Evolutionary conservation across 192 early-diverging fungal genomes (phyloP).

Genomic region (Entrophospora sp.): DNA sequence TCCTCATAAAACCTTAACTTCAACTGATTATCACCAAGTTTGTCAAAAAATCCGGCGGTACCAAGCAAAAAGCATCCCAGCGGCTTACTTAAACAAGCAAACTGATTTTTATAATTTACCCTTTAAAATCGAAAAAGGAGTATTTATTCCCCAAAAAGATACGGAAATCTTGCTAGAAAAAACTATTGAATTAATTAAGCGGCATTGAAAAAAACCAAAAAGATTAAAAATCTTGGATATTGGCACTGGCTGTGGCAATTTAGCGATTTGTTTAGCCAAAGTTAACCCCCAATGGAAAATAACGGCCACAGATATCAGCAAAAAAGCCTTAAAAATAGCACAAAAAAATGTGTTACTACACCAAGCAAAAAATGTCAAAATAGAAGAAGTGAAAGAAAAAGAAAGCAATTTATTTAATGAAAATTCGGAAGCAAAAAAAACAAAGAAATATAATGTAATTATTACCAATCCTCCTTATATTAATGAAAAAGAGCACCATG

Average conservation of each 20-base stretch:
- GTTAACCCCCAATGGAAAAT: not conserved
- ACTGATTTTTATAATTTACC: not conserved
- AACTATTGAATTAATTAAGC: not conserved
- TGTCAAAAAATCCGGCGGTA: not conserved
- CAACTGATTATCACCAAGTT: not conserved
- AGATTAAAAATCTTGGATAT: not conserved
- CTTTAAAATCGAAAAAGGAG: not conserved
- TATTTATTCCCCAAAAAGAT: slow-evolving; percentile 3
- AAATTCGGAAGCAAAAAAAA: too few species aligned
- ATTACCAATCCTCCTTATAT: not conserved
- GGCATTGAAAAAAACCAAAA: not conserved
- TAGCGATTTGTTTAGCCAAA: not conserved
- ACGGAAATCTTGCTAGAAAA: not conserved
- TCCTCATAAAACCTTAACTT: not conserved
- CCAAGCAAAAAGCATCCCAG: not conserved
- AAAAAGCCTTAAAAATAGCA: not conserved
- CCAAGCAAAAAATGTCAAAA: not conserved
- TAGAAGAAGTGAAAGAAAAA: too few species aligned
- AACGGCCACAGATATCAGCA: not conserved
- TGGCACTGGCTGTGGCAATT: not conserved
- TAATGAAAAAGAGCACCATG: not conserved
- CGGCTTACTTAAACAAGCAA: not conserved
- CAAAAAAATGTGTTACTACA: not conserved
- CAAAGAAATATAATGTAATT: not conserved
- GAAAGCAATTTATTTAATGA: not conserved